Base-by-base conservation (phyloP, 495 filamentous ascomycete species). In the Hypoxylon intermedium region DNA sequence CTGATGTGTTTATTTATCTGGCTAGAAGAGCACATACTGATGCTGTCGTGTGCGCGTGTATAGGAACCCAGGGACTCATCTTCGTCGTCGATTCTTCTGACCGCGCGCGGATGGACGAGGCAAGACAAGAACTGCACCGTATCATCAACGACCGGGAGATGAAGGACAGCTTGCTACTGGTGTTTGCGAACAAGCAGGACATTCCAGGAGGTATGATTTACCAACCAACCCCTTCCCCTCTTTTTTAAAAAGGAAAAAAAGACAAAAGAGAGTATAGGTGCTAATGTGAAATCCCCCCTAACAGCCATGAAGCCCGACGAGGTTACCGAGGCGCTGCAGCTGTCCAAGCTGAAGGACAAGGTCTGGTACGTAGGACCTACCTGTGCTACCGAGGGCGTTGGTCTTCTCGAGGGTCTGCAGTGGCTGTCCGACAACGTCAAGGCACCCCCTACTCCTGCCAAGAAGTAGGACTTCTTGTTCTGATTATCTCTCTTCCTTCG, bases 161-260 rank as follows among this genome's bases (percentile, higher is more conserved):
- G 94, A 94, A 93, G 77, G 94, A 98, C 71, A 90, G 91, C 19
- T 76, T 97, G 63, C 77, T 98, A 47, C 76, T 98, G 33, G 94
- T 98, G 23, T 97, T 98, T 74, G 95, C 95, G 19, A 98, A 98
- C 76, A 98, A 98, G 83, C 94, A 98, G 75, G 95, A 98, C 83
- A 80, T 97, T 47, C 74, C 73, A 31, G 90, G 89, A 65, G 90
- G 93, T 97, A 80, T 45, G 86, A 79, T 18, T 9, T 13, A 13
- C 34, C 30, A 28, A 20, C 13, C 24, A 26, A 9, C 36, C 28
- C 49, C 16, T 23, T 50, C 56, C 23, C 37, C 19, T 28, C 23
- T 16, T 42, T n/a, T n/a, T n/a, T n/a, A n/a, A n/a, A n/a, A n/a
- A n/a, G n/a, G n/a, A n/a, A n/a, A n/a, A n/a, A n/a, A n/a, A n/a